These are phyloP conservation scores for Lactarius quietus DNA, from an alignment of 768 basidiomycete species.

Conservation along the genomic window DNA sequence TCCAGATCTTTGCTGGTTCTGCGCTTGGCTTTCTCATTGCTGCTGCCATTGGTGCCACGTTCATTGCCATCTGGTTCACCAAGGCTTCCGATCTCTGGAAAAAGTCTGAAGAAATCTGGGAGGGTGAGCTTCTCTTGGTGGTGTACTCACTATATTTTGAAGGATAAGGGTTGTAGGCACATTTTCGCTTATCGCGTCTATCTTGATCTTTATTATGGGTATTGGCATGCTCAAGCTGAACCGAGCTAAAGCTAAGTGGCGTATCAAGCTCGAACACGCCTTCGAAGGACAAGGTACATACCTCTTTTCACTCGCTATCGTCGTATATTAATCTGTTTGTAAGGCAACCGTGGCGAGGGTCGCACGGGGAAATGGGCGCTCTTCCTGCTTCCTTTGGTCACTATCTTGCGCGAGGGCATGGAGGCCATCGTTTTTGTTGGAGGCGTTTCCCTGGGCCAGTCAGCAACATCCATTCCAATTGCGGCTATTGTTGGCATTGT, in stretches of 20 bases:
- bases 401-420: conserved; percentile 90
- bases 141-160: not conserved
- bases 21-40: conserved; percentile 73
- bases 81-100: conserved; percentile 81
- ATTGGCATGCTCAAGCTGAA: conserved; percentile 95
- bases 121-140: conserved; percentile 52
- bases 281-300: conserved; percentile 60
- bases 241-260: conserved; percentile 91
- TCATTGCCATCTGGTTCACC: conserved; percentile 95
- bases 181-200: conserved; percentile 63
- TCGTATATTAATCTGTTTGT: not conserved
- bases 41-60: conserved; percentile 81
- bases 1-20: conserved; percentile 74
- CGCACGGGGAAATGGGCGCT: conserved; percentile 77
- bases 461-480: conserved; percentile 83
- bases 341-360: conserved; percentile 47
- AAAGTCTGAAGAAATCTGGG: conserved; percentile 87
- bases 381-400: conserved; percentile 86
- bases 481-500: conserved; percentile 84
- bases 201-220: conserved; percentile 93
- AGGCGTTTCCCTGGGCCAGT: conserved; percentile 82
- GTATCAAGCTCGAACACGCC: conserved; percentile 77
- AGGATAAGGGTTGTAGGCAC: conserved; percentile 43
- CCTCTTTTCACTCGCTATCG: not conserved
- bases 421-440: conserved; percentile 94